Evolutionary conservation across 2,329 filamentous ascomycete genomes (phyloP).

Genomic region (Keithomyces neogunnii): DNA sequence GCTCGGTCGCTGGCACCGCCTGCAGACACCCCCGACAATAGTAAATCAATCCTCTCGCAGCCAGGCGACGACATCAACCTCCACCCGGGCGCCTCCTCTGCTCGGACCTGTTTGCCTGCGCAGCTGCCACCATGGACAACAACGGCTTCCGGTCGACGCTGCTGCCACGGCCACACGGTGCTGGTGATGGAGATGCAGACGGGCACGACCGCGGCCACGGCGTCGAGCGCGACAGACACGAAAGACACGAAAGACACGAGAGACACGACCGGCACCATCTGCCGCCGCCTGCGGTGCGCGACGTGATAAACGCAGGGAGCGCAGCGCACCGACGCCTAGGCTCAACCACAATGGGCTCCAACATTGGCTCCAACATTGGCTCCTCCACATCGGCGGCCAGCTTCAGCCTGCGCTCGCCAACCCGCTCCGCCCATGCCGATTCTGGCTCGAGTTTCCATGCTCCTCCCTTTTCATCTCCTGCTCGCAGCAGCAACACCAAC

Average conservation of each 20-base stretch:
- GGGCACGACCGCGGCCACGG: constrained; percentile 23
- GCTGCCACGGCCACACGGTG: constrained; percentile 35
- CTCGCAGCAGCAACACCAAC: constrained; percentile 16
- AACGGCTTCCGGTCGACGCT: constrained; percentile 39
- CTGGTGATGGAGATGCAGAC: constrained; percentile 20
- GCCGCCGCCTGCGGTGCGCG: constrained; percentile 31
- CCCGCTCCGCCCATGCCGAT: constrained; percentile 21
- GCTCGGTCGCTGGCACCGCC: no score
- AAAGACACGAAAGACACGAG: constrained; percentile 1
- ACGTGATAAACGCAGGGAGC: constrained; percentile 29
- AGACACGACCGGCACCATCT: neutral
- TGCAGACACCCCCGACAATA: no score
- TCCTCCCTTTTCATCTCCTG: constrained; percentile 20
- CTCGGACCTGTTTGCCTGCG: neutral
- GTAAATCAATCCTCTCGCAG: no score
- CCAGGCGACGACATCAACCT: no score
- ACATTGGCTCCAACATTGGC: constrained; percentile 9
- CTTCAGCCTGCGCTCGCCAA: constrained; percentile 43
- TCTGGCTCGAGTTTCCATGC: constrained; percentile 18
- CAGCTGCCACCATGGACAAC: constrained; percentile 31
- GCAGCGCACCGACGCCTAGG: constrained; percentile 3
- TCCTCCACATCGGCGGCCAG: constrained; percentile 29
- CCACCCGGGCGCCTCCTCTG: neutral
- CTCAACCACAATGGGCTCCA: constrained; percentile 1
- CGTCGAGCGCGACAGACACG: constrained; percentile 15